Base-by-base conservation (phyloP, 2,329 filamentous ascomycete genomes). In the Neurospora sp. region DNA sequence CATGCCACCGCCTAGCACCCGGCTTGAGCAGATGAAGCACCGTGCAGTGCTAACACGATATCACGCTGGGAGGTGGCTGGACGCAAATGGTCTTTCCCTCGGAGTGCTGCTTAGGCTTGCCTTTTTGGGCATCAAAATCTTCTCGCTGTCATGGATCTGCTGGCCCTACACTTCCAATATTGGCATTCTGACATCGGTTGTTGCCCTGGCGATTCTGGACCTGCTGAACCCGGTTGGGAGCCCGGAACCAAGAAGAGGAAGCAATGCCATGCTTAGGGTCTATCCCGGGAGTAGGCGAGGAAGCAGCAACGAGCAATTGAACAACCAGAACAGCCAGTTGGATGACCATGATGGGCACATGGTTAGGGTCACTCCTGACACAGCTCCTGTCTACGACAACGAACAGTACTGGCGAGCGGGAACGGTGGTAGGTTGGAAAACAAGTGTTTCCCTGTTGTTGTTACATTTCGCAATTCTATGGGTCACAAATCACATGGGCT, bases 71-170 rank as follows among this genome's bases (percentile, higher is more conserved):
- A 76, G 75, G 58, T 80, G 77, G 75, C 72, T 73, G 58, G 71
- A 69, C 8, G 77, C 70, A 40, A 78, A 81, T 72, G 74, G 73
- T 7, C 77, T 76, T 28, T 75, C 76, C 5, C 73, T 79, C 72
- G 76, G 79, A 78, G 78, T 79, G 67, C 68, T 81, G 5, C 73
- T 86, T 23, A 89, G 90, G 67, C 79, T 92, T 2, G 75, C 79
- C 0, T 74, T 94, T 1, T 94, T 97, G 75, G 78, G 90, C 6
- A 73, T 85, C 67, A 97, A 97, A 78, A 80, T 93, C 9, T 80
- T 85, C 13, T 87, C 88, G 0, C 80, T 96, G 10, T 84, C 86
- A 2, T 84, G 85, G 66, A 86, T 90, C 0, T 97, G 93, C 78
- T 88, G 88, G 77, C 93, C 93, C 0, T 89, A 89, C 70, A 88